Base-by-base conservation (phyloP, 768 basidiomycete genomes). In the Lyophyllum decastes region DNA sequence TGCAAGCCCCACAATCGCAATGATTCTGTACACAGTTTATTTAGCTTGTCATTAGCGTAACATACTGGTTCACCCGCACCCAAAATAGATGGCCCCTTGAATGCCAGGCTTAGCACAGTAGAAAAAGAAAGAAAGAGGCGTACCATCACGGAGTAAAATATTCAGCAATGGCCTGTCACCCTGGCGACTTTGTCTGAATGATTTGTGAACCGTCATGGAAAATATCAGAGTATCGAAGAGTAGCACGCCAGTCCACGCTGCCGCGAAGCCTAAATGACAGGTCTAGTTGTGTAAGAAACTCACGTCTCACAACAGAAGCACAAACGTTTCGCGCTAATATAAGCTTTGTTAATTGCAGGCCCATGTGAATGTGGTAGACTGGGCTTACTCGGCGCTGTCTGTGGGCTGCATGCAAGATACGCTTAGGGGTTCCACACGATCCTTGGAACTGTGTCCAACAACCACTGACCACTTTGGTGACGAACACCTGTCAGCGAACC, bases 101-200 rank as follows among this genome's bases (percentile, higher is more conserved):
- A 21, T 33, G 24, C 34, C 17, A 5, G 58, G n/a, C n/a, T 58
- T 17, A 53, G 41, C 17, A 22, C 27, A 12, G 19, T n/a, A 25
- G 41, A 43, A 44, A 25, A 40, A 17, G 49, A 22, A 21, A 34
- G 17, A 6, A 24, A 11, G 9, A 40, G 30, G 64, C 71, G 24
- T 54, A 78, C 79, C 79, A 61, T 81, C 78, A n/a, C 78, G 72
- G n/a, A 79, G 58, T n/a, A 81, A 62, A 17, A 76, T 55, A 35
- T 61, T 50, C 30, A 77, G 45, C 27, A 80, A 62, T 2, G 60
- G 63, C 2, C 62, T 54, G 16, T 64, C 53, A 11, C 63, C 58
- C 16, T 59, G 57, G 9, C 64, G 63, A 26, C 58, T 64, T 24
- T 63, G 60, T n/a, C 52, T 55, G 25, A 76, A 53, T 2, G 76